Conservation (phyloP, 2,329 filamentous ascomycete species). For the Setomelanomma holmii region DNA sequence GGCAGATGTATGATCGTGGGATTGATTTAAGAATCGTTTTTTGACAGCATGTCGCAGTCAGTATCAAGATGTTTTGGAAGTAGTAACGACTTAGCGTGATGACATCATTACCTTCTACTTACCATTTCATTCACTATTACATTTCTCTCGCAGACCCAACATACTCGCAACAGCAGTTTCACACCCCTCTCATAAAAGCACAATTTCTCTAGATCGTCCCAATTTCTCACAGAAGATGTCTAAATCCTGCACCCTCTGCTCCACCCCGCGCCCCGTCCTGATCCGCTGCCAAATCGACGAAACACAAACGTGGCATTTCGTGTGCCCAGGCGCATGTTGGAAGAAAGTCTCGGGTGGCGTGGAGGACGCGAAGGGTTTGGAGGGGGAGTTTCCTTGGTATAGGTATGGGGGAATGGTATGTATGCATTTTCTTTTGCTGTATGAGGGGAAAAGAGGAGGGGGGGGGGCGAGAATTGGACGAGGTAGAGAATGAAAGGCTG, state of each 20-base stretch:
- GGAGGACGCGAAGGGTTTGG: constrained; percentile 45
- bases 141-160: no score
- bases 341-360: constrained; percentile 52
- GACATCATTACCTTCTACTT: background rate
- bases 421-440: background rate
- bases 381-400: constrained; percentile 24
- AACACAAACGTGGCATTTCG: constrained; percentile 51
- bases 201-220: background rate
- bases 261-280: constrained; percentile 46
- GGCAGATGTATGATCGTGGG: no score
- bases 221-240: constrained; percentile 14
- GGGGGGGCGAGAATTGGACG: background rate
- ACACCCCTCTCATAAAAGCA: background rate
- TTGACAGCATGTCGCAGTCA: no score
- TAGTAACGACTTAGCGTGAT: no score
- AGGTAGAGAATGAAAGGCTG: background rate
- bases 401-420: constrained; percentile 44
- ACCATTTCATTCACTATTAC: no score
- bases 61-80: no score
- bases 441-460: background rate
- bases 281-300: constrained; percentile 55
- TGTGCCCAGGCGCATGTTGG: constrained; percentile 55
- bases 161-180: no score
- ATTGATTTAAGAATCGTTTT: no score
- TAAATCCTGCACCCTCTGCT: constrained; percentile 53